Base-by-base conservation (phyloP, 805 yeast species). In the Metschnikowia orientalis region DNA sequence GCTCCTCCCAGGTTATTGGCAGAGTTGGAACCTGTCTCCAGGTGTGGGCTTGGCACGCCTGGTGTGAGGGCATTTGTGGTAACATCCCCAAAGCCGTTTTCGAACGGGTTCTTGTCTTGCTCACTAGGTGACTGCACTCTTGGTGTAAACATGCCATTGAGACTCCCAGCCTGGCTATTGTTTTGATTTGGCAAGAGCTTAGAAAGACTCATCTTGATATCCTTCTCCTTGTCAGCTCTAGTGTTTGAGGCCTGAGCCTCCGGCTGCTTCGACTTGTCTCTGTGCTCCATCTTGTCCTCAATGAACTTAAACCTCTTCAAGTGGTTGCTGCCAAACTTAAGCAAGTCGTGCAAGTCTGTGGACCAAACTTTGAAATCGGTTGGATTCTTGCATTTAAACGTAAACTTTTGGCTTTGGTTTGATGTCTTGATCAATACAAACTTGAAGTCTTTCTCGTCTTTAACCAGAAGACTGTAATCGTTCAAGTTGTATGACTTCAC, bases 341-440 rank as follows among this genome's bases (percentile, higher is more conserved):
- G 63, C 42, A 79, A 56, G 40, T 76, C 79, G 18, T 61, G 57
- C 27, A 80, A 54, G 49, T 78, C 81, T 18, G 63, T 67, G 21
- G 62, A 56, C 86, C 86, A 80, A 42, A 64, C 66, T 16, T 49
- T 50, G 31, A 70, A 70, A 32, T 73, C 73, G 21, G 56, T 61
- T 10, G 45, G 54, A 17, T 60, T 63, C 40, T 67, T 48, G 54
- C 80, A 57, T 57, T 69, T 61, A 52, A 72, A 72, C 2, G 67
- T 59, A 29, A 48, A 45, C 45, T 59, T 63, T 18, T 58, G 59
- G 12, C 50, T 39, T 12, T 45, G 35, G 36, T 56, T 54, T 8
- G 58, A 45, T 13, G 40, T 47, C 40, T 55, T 57, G 15, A 50
- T 40, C 34, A 66, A 44, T 15, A 58, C 50, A 35, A 66, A 64